Evolutionary conservation across 352 stramenopile species (phyloP).

Genomic region (Phytophthora pinifolia): DNA sequence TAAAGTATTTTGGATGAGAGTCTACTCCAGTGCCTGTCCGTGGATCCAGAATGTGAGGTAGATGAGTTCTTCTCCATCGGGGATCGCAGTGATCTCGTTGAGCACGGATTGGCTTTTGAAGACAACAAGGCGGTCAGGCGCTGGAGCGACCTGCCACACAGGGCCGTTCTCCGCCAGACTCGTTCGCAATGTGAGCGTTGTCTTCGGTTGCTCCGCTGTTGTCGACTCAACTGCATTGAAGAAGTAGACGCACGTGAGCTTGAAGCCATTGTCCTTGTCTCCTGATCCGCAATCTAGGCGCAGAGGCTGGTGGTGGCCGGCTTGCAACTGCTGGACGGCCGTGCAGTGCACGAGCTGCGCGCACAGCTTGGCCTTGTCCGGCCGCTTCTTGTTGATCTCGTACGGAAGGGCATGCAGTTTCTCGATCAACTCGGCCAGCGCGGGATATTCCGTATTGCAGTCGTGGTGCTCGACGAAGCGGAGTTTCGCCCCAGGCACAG

Average conservation of each 20-base stretch:
- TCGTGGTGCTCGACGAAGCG: slow-evolving; percentile 65
- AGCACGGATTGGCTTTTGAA: slow-evolving; percentile 70
- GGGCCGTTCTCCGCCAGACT: slow-evolving; percentile 26
- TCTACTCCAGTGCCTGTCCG: slow-evolving; percentile 45
- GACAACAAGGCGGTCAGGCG: slow-evolving; percentile 59
- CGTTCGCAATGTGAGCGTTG: slow-evolving; percentile 39
- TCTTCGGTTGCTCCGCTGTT: slow-evolving; percentile 7
- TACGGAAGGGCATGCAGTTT: slow-evolving; percentile 77
- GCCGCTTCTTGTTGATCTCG: slow-evolving; percentile 80
- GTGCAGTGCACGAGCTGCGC: slow-evolving; percentile 72
- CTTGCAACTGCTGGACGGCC: slow-evolving; percentile 46
- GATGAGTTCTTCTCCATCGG: slow-evolving; percentile 37
- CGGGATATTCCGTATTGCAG: slow-evolving; percentile 62
- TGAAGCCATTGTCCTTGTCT: slow-evolving; percentile 79
- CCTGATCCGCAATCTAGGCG: slow-evolving; percentile 67
- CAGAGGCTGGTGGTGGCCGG: slow-evolving; percentile 47
- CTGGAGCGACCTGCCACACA: slow-evolving; percentile 34
- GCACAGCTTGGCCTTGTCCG: slow-evolving; percentile 44
- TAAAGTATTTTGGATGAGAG: slow-evolving; percentile 24
- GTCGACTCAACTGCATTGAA: slow-evolving; percentile 33
- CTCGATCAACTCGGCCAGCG: slow-evolving; percentile 69
- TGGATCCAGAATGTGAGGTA: slow-evolving; percentile 87
- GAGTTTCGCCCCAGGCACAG: slow-evolving; percentile 31
- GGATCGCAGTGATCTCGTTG: slow-evolving; percentile 62
- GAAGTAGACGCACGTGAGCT: slow-evolving; percentile 78